These are phyloP conservation scores for Monosporascus sp. DNA, from an alignment of 2,329 filamentous ascomycete species.

Conservation along the genomic window DNA sequence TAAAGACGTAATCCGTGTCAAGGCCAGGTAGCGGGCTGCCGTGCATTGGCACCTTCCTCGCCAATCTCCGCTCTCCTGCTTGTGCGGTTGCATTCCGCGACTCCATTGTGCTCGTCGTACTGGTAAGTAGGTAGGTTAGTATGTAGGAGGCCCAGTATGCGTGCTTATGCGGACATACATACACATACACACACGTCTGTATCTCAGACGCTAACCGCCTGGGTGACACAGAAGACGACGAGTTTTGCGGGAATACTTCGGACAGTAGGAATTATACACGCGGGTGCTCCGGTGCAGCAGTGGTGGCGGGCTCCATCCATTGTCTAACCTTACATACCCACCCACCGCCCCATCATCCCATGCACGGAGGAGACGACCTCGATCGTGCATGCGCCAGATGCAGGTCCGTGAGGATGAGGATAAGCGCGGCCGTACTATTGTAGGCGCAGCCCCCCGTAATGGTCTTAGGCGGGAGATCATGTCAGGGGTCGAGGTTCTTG, in stretches of 20 bases:
- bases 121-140: no score
- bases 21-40: background rate
- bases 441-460: conserved; percentile 6
- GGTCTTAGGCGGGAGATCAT: background rate
- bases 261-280: no score
- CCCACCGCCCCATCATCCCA: background rate
- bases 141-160: no score
- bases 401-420: conserved; percentile 38
- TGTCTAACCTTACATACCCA: no score
- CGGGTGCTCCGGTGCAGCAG: no score
- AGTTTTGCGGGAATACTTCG: no score
- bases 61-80: background rate
- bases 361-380: background rate
- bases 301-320: no score
- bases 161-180: background rate
- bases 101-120: no score
- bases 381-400: conserved; percentile 29
- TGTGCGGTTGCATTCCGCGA: background rate
- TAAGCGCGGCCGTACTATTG: conserved; percentile 27
- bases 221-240: background rate
- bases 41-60: background rate
- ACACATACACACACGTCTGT: background rate
- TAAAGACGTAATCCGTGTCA: background rate
- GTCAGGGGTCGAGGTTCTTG: no score
- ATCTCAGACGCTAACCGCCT: background rate